Base-by-base conservation (phyloP, 169 alveolate genomes). In the Cryptosporidium tyzzeri region DNA sequence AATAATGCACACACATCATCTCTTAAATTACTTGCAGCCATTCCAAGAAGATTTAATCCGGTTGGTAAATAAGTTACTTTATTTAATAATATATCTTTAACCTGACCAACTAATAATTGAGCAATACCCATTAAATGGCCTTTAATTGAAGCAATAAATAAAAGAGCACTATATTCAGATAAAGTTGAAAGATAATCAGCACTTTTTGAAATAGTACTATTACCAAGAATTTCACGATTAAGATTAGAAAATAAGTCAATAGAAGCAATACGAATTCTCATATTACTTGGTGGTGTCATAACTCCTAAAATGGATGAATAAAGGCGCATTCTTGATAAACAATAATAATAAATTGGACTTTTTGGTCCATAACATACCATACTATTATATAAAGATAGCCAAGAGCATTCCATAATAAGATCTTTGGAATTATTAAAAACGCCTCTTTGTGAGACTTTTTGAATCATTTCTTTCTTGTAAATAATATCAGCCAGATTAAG, bases 401-500 rank as follows among this genome's bases (percentile, higher is more conserved):
- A 80, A 26, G 65, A 41, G 23, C 89, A 62, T 21, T 80, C 89
- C 89, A 80, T 80, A 12, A 80, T 80, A 1, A 80, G 41, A 44
- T 80, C 89, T 31, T 29, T 80, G 35, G 89, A 58, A 62, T 80
- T 62, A 45, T 80, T 80, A 14, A 62, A 65, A 33, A 65, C 51
- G 18, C 89, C 89, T 39, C 89, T 80, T 37, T 80, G 89, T 21
- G 89, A 59, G 3, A 80, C 89, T 65, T 80, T 80, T 80, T 80
- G 89, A 4, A 80, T 37, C 89, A 80, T 80, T 31, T 65, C 89
- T 44, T 80, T 91, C 58, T 75, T 86, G 84, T 91, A 93, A 37
- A 95, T 93, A 26, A 93, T 85, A 65, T 96, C 96, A 37, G 97
- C 96, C 39, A 96, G 75, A 67, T 91, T 86, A 53, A 91, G 68